Percentiles rank a stretch among this genome's conserved stretches.
Conservation (phyloP, 257 asterid genomes). For the Fraxinus anomala region DNA sequence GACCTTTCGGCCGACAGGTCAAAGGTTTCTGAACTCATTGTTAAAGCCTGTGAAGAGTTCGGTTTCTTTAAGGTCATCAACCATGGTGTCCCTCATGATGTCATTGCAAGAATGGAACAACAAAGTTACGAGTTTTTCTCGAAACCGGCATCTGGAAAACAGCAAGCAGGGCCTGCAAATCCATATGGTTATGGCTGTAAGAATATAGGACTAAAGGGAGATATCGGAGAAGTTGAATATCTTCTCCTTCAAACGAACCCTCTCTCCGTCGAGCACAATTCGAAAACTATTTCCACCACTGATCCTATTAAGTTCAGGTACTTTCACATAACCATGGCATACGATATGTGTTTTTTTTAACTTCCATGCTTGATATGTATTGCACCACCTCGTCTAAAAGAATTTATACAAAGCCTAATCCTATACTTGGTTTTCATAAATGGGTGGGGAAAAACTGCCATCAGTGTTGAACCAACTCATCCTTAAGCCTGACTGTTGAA, state of each 20-base stretch:
- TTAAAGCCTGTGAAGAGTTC: slow-evolving; percentile 63
- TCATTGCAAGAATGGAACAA: slow-evolving; percentile 52
- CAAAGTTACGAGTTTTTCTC: slow-evolving; percentile 61
- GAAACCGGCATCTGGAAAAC: slow-evolving; percentile 54
- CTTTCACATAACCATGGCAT: neutral
- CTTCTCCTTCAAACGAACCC: slow-evolving; percentile 61
- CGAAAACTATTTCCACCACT: slow-evolving; percentile 23
- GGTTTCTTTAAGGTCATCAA: slow-evolving; percentile 82
- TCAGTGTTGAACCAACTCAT: too few species aligned
- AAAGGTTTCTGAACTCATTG: slow-evolving; percentile 44
- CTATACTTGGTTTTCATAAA: too few species aligned
- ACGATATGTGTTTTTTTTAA: too few species aligned
- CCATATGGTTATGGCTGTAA: slow-evolving; percentile 75
- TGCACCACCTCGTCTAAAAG: neutral
- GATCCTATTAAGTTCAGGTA: slow-evolving; percentile 62
- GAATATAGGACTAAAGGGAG: slow-evolving; percentile 75
- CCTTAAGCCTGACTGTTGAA: too few species aligned
- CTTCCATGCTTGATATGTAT: neutral
- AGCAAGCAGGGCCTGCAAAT: slow-evolving; percentile 52
- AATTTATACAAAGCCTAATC: too few species aligned
- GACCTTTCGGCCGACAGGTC: slow-evolving; percentile 49
- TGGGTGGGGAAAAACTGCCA: too few species aligned
- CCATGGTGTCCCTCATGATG: slow-evolving; percentile 61
- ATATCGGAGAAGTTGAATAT: slow-evolving; percentile 72
- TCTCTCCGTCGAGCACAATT: slow-evolving; percentile 26